Percentiles rank a stretch among this genome's conserved stretches.
phyloP scores from a whole-genome alignment of 257 asterid species.

The Agastache rugosa region DNA sequence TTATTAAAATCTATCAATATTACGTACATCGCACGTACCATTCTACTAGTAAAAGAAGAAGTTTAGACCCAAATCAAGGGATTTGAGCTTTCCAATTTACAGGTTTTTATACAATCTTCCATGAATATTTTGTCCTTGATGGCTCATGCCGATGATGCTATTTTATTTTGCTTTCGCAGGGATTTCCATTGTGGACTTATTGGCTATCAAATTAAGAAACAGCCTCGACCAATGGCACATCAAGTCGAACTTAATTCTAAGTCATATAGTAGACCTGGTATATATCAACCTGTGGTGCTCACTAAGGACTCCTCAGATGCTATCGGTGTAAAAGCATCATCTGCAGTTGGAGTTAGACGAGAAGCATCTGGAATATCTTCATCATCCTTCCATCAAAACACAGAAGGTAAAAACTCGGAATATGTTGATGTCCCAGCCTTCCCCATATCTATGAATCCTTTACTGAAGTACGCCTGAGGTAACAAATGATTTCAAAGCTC shows the following conservation, averaged over 20 bases:
- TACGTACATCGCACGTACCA: too few relatives aligned
- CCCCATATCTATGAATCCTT: constrained; percentile 10
- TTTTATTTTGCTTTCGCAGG: constrained; percentile 49
- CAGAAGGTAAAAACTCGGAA: constrained; percentile 40
- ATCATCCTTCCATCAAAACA: constrained; percentile 34
- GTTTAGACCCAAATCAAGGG: constrained; percentile 1
- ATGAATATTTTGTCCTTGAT: constrained; percentile 18
- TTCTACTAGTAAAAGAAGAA: too few relatives aligned
- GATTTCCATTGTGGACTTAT: constrained; percentile 78
- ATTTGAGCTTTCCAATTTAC: not conserved
- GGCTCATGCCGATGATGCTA: constrained; percentile 28
- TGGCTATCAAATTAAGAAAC: constrained; percentile 64
- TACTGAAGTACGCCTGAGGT: constrained; percentile 16
- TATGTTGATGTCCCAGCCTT: constrained; percentile 13
- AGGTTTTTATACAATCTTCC: not conserved
- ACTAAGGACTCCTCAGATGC: constrained; percentile 42
- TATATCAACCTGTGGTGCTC: constrained; percentile 56
- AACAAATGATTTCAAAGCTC: constrained; percentile 12
- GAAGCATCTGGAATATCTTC: constrained; percentile 36
- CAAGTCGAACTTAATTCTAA: constrained; percentile 40
- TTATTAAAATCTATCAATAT: too few relatives aligned
- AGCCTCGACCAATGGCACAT: constrained; percentile 41
- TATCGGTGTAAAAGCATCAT: constrained; percentile 39
- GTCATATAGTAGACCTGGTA: constrained; percentile 46
- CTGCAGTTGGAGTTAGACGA: constrained; percentile 39